Conservation (phyloP, 2,329 filamentous ascomycete genomes). For the Fusarium denticulatum region DNA sequence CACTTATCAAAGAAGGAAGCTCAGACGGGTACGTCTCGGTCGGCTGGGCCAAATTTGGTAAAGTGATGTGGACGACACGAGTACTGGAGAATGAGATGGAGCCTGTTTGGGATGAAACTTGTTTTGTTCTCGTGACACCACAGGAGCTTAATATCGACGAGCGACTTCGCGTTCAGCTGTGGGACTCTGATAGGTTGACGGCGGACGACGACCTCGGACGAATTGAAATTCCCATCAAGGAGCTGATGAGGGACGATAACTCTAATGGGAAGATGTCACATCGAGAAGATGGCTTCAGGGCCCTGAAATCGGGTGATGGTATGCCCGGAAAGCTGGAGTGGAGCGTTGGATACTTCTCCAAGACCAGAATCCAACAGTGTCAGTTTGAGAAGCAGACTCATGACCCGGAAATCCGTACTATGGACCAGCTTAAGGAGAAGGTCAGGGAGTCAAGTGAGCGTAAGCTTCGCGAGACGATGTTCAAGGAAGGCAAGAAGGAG, state of each 20-base stretch:
- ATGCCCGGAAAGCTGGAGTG: slow-evolving; percentile 77
- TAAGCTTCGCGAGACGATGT: slow-evolving; percentile 72
- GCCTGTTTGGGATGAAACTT: slow-evolving; percentile 76
- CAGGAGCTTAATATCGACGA: slow-evolving; percentile 79
- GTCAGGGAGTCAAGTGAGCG: slow-evolving; percentile 63
- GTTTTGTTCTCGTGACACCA: slow-evolving; percentile 73
- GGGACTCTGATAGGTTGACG: slow-evolving; percentile 78
- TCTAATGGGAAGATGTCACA: slow-evolving; percentile 71
- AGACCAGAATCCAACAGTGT: slow-evolving; percentile 69
- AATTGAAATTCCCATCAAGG: slow-evolving; percentile 74
- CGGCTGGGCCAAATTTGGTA: slow-evolving; percentile 81
- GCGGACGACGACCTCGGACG: slow-evolving; percentile 80
- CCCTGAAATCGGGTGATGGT: slow-evolving; percentile 70
- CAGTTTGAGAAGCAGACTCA: slow-evolving; percentile 71
- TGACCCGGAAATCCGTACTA: slow-evolving; percentile 64
- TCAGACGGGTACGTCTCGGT: slow-evolving; percentile 78
- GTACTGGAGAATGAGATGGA: slow-evolving; percentile 73
- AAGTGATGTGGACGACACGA: slow-evolving; percentile 69
- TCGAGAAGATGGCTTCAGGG: slow-evolving; percentile 71
- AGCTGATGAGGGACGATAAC: slow-evolving; percentile 67
- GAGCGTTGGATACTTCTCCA: slow-evolving; percentile 77
- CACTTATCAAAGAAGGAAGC: slow-evolving; percentile 66
- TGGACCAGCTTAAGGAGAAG: slow-evolving; percentile 67
- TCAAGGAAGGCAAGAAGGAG: slow-evolving; percentile 55
- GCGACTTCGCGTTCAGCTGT: slow-evolving; percentile 74